These are phyloP conservation scores for Penicillium brasilianum DNA, from an alignment of 2,329 filamentous ascomycete species.

Conservation along the genomic window DNA sequence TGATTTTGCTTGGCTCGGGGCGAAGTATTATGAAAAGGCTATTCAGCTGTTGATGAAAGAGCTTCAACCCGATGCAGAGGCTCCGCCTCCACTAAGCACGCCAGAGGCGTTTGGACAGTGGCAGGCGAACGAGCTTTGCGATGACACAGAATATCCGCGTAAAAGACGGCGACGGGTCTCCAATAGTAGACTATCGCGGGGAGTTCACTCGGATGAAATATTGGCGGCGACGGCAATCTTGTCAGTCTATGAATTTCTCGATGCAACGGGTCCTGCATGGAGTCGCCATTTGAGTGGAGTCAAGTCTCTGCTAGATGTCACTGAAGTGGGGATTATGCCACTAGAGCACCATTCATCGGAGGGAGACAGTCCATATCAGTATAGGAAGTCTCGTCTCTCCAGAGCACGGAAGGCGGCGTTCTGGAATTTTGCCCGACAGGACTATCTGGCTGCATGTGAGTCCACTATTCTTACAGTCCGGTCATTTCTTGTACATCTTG, in stretches of 20 bases:
- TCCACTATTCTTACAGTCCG: not conserved
- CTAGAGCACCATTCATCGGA: conserved; percentile 50
- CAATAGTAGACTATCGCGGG: conserved; percentile 51
- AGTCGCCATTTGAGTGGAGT: conserved; percentile 68
- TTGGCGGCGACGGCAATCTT: conserved; percentile 69
- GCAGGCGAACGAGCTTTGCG: conserved; percentile 41
- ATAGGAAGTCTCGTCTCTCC: conserved; percentile 51
- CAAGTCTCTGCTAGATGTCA: conserved; percentile 63
- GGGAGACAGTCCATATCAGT: conserved; percentile 39
- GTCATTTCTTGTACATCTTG: not conserved
- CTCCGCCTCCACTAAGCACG: conserved; percentile 40
- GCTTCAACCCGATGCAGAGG: conserved; percentile 45
- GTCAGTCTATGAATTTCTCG: conserved; percentile 71
- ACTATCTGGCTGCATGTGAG: conserved; percentile 67
- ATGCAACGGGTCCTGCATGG: conserved; percentile 68
- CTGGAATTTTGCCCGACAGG: conserved; percentile 70
- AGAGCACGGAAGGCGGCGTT: conserved; percentile 65
- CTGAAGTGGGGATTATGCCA: conserved; percentile 49
- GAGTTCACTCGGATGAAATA: conserved; percentile 59
- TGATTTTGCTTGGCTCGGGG: conserved; percentile 66
- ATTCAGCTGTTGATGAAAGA: conserved; percentile 61
- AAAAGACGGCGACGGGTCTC: conserved; percentile 48
- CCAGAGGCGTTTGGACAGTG: conserved; percentile 44
- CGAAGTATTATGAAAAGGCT: conserved; percentile 67
- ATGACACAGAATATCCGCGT: conserved; percentile 49